Evolutionary conservation across 176 grass and related monocot genomes (phyloP), one percentile per base, ranked within the genome.

Genomic region (Carex littledalei): DNA sequence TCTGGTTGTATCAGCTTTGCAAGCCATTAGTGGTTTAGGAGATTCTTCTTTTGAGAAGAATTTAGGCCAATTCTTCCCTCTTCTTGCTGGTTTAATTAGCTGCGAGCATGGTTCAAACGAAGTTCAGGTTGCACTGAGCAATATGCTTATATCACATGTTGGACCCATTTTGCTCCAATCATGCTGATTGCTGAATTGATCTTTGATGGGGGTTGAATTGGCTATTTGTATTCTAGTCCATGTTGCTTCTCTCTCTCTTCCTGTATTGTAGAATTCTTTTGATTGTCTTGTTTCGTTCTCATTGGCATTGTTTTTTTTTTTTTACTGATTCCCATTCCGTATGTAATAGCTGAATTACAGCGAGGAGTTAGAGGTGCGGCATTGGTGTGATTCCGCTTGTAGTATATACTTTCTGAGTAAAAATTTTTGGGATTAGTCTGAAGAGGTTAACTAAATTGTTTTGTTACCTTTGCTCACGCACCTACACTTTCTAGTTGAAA

Each of bases 31-130:
- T 18, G 88, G 85, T 78, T 85, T 99, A 1, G 87, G 87, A 2
- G 91, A 94, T 85, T 87, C 70, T 0, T 88, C 88, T 41, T 94
- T 99, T 2, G 90, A 96, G 79, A 99, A 94, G 84, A 92, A 96
- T 84, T 90, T 99, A 18, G 55, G 76, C 21, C 91, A 87, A 68
- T 96, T 99, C 62, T 99, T 96, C 67, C 97, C 97, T 58, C 93
- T 99, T 63, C 85, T 99, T 73, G 22, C 97, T 81, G 88, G 84
- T 52, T 91, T 99, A 22, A 89, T 99, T 76, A 94, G 97, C 73
- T 99, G 97, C 6, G 97, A 99, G 45, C 97, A 99, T 84, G 97
- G 97, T n/a, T 99, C 97, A 1, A 85, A 89, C 14, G 97, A 99
- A 54, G 93, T 99, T 57, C 97, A 99, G 88, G 80, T 94, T 32